Percentiles rank a stretch among this genome's conserved stretches.
These are phyloP conservation scores for Annulohypoxylon moriforme DNA, from an alignment of 495 filamentous ascomycete species.

Conservation along the genomic window DNA sequence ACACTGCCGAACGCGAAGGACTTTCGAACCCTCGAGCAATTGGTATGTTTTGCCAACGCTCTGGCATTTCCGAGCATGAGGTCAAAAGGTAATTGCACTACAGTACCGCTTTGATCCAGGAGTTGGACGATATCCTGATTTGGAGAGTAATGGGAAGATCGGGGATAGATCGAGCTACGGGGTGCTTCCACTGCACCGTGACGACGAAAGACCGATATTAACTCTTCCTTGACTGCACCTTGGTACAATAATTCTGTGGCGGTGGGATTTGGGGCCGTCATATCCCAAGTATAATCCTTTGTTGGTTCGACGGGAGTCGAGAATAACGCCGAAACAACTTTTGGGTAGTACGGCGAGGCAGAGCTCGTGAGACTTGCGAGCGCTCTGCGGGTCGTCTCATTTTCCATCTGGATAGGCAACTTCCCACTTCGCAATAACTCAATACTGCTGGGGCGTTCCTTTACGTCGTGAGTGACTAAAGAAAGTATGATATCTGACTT, in stretches of 20 bases:
- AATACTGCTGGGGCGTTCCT: conserved; percentile 81
- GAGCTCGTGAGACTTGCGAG: conserved; percentile 83
- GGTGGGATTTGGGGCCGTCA: conserved; percentile 64
- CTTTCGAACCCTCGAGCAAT: conserved; percentile 70
- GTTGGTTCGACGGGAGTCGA: conserved; percentile 74
- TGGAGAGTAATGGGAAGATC: conserved; percentile 76
- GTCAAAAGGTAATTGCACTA: conserved; percentile 92
- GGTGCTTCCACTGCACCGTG: conserved; percentile 90
- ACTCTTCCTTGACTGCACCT: conserved; percentile 76
- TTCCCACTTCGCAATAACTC: conserved; percentile 90
- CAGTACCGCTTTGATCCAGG: conserved; percentile 82
- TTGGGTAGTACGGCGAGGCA: conserved; percentile 87
- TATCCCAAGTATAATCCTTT: conserved; percentile 90
- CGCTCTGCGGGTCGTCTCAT: conserved; percentile 85
- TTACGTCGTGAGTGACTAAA: conserved; percentile 82
- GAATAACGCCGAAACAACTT: conserved; percentile 87
- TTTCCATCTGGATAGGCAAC: conserved; percentile 89
- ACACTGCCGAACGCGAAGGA: conserved; percentile 92
- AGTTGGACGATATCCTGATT: conserved; percentile 76
- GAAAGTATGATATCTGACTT: conserved; percentile 80
- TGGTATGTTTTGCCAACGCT: conserved; percentile 74
- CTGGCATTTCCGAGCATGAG: conserved; percentile 90
- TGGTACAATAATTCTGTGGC: conserved; percentile 75
- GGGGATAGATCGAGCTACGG: conserved; percentile 80
- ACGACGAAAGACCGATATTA: conserved; percentile 84